phyloP scores from a whole-genome alignment of 768 basidiomycete species.

The Trametes maxima region DNA sequence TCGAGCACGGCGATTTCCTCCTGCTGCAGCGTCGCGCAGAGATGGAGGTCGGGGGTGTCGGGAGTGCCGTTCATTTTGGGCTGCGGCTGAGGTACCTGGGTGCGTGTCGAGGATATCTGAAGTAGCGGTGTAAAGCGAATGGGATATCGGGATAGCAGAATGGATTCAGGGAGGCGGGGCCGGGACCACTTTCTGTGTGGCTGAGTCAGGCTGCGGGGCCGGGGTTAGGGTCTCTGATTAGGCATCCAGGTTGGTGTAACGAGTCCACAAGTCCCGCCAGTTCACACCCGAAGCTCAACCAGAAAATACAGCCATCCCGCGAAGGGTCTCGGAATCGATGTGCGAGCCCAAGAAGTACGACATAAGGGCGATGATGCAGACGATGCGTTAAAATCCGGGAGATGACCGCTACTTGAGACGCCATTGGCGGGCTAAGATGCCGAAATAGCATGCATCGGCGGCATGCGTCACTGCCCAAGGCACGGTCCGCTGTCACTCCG shows the following conservation, averaged over 20 bases:
- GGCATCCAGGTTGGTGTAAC: neutral
- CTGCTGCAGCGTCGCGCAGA: slow-evolving; percentile 39
- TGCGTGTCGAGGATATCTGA: neutral
- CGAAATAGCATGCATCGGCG: slow-evolving; percentile 5
- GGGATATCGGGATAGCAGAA: neutral
- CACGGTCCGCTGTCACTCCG: neutral
- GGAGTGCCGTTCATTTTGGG: neutral
- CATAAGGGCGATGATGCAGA: neutral
- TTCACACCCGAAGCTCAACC: no score
- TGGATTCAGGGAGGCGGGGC: neutral
- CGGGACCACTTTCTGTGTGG: neutral
- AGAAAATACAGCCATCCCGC: neutral
- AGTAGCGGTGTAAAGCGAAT: no score
- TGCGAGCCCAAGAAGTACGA: no score
- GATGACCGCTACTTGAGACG: neutral
- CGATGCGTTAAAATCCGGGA: neutral
- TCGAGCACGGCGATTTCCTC: slow-evolving; percentile 68
- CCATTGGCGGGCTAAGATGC: neutral
- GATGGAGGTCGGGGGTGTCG: slow-evolving; percentile 8
- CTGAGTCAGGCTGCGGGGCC: slow-evolving; percentile 1
- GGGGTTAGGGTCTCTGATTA: slow-evolving; percentile 1
- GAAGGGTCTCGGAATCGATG: neutral
- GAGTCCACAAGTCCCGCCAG: neutral
- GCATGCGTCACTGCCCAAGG: neutral
- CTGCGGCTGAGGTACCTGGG: neutral